Evolutionary conservation across 352 stramenopile genomes (phyloP), one percentile per base, ranked within the genome.

Genomic region (Pythium myriotylum): DNA sequence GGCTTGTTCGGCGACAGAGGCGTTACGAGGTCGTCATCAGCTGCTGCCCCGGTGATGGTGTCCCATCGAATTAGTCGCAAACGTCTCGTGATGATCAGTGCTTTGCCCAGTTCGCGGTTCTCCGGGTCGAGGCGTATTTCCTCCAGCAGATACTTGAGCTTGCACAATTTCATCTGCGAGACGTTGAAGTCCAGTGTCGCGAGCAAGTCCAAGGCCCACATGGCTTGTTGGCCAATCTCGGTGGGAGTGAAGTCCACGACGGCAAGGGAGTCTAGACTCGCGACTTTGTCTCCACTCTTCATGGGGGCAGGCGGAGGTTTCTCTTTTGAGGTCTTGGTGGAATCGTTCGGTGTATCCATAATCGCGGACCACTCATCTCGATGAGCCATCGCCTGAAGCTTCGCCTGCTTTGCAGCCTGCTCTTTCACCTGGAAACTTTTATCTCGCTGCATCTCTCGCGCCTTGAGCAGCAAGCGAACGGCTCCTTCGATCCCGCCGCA

Each of bases 161-260:
- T 73, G 50, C 86, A 75, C 26, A 78, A 65, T 67, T 91, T 91
- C 79, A 91, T 91, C 66, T 79, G 71, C 32, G 72, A 77, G 7
- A 88, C 73, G 62, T 91, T 91, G 54, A 84, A 89, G 43, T 87
- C 78, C 13, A 89, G 62, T 48, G 59, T 77, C 39, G 77, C 76
- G 32, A 91, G 70, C 48, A 89, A 55, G 41, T 91, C 82, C n/a
- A 91, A 71, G 4, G 82, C 74, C 82, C 82, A 91, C n/a, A 89
- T 67, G 14, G 78, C 76, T 43, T 82, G 79, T 54, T 91, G 82
- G 2, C 74, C 82, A 20, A 91, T 73, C 42, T 91, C 82, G 0
- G 77, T 76, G 7, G 79, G 81, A 0, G 79, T 88, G 33, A 86
- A 89, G 47, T 89, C 82, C 2, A 89, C 78, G 3, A 77, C 70